Conservation (phyloP, 768 basidiomycete genomes). For the Strobilomyces echinocephalus region DNA sequence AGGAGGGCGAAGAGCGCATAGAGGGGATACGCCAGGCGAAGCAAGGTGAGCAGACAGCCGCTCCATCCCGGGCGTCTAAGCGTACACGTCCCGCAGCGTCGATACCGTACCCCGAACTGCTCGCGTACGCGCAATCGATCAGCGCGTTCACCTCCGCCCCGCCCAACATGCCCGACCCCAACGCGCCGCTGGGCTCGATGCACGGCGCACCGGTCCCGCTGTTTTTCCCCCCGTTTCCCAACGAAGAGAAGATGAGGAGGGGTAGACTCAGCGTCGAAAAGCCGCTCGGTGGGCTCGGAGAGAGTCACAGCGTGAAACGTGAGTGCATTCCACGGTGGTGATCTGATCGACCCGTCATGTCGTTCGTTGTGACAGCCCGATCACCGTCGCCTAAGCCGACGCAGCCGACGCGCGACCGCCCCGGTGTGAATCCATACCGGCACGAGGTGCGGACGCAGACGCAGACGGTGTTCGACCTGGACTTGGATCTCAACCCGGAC, state of each 20-base stretch:
- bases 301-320: conserved; percentile 81
- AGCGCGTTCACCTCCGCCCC: conserved; percentile 86
- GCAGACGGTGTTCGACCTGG: conserved; percentile 68
- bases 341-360: conserved; percentile 3
- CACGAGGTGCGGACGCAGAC: conserved; percentile 61
- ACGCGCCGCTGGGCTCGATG: conserved; percentile 36
- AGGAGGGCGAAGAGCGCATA: conserved; percentile 70
- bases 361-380: conserved; percentile 42
- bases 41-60: conserved; percentile 44
- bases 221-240: conserved; percentile 89
- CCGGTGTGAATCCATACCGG: conserved; percentile 64
- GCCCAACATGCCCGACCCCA: conserved; percentile 78
- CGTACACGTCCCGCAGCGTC: conserved; percentile 43
- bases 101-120: conserved; percentile 76
- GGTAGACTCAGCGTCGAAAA: conserved; percentile 77
- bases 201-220: conserved; percentile 72
- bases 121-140: conserved; percentile 80
- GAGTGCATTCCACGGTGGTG: conserved; percentile 21
- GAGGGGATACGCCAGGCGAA: conserved; percentile 68
- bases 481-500: conserved; percentile 83
- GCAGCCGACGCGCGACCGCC: conserved; percentile 42
- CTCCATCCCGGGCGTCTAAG: background rate
- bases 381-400: conserved; percentile 55
- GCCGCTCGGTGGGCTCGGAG: conserved; percentile 71
- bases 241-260: conserved; percentile 86